phyloP scores from a whole-genome alignment of 164 flowering plant species.

The Umbellularia californica region DNA sequence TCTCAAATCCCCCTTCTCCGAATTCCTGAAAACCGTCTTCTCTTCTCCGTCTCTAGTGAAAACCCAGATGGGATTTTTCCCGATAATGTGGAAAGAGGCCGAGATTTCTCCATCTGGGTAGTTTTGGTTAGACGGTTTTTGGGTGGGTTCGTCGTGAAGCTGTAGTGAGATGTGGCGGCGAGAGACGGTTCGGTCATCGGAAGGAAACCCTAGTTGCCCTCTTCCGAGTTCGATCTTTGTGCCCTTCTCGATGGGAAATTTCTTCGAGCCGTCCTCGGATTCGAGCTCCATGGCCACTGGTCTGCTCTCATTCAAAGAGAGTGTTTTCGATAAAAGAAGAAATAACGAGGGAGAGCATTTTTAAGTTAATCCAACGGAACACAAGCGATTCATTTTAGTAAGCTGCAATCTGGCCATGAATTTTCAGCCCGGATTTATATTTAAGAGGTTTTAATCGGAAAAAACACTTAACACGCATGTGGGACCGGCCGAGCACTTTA shows the following conservation, averaged over 20 bases:
- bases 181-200: conserved; percentile 60
- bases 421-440: too few species aligned
- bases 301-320: neutral
- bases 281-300: conserved; percentile 48
- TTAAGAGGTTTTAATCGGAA: too few species aligned
- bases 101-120: conserved; percentile 20
- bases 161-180: conserved; percentile 55
- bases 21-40: conserved; percentile 41
- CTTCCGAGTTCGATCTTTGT: conserved; percentile 47
- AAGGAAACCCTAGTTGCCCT: conserved; percentile 25
- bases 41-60: conserved; percentile 16
- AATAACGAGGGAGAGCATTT: neutral
- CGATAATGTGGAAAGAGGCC: conserved; percentile 53
- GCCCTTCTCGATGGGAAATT: conserved; percentile 20
- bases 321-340: neutral
- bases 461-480: too few species aligned
- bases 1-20: conserved; percentile 43
- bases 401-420: too few species aligned
- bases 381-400: too few species aligned
- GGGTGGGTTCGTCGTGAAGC: conserved; percentile 3
- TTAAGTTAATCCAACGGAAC: too few species aligned
- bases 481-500: too few species aligned
- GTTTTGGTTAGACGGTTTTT: neutral
- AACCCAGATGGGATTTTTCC: conserved; percentile 86
- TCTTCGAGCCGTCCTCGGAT: conserved; percentile 45